phyloP scores from a whole-genome alignment of 768 basidiomycete genomes.

The Lentinula aciculospora region DNA sequence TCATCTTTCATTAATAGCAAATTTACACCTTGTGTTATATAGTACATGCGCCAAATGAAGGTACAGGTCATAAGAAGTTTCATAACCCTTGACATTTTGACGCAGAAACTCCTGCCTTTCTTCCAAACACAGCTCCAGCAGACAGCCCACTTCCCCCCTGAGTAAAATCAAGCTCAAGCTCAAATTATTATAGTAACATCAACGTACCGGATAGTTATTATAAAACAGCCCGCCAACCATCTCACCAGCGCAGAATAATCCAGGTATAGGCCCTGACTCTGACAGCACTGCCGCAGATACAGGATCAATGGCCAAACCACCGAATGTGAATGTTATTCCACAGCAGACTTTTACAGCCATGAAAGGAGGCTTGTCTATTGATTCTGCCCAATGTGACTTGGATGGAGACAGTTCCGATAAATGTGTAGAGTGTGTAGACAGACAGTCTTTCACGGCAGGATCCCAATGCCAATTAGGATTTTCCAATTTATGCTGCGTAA shows the following conservation, averaged over 20 bases:
- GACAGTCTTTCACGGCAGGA: conserved; percentile 58
- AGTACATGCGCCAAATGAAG: too few species aligned
- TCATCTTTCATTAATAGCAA: neutral
- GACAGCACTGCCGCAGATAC: conserved; percentile 46
- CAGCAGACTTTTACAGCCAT: conserved; percentile 65
- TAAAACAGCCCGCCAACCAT: conserved; percentile 64
- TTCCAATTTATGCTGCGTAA: conserved; percentile 28
- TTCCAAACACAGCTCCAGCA: conserved; percentile 19
- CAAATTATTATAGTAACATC: neutral
- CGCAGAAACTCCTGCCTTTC: conserved; percentile 7
- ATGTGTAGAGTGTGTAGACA: conserved; percentile 42
- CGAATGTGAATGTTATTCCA: conserved; percentile 72
- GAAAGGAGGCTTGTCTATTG: conserved; percentile 47
- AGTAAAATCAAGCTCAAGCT: neutral
- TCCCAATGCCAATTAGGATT: conserved; percentile 40
- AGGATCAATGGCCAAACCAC: conserved; percentile 57
- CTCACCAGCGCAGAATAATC: conserved; percentile 64
- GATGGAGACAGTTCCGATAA: conserved; percentile 33
- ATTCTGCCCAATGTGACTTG: conserved; percentile 68
- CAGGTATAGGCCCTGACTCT: conserved; percentile 34
- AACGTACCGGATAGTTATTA: conserved; percentile 51
- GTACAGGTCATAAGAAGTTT: neutral
- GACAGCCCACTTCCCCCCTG: conserved; percentile 28
- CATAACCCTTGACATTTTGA: neutral
- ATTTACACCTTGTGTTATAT: too few species aligned